Percentiles rank a stretch among this genome's conserved stretches.
These are phyloP conservation scores for Colletotrichum truncatum DNA, from an alignment of 2,329 filamentous ascomycete genomes.

Conservation along the genomic window DNA sequence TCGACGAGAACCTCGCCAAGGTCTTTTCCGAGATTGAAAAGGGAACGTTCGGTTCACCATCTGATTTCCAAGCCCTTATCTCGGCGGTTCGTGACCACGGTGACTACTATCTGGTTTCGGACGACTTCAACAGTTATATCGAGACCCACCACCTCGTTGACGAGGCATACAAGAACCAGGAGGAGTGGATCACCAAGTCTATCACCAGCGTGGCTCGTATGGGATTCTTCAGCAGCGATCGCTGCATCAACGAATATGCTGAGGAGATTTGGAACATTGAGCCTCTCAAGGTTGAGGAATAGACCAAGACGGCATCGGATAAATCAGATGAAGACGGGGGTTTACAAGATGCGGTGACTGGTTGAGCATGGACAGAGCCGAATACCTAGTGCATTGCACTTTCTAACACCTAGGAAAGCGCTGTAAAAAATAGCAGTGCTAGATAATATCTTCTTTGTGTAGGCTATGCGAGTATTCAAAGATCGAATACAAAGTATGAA, in stretches of 20 bases:
- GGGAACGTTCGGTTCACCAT: conserved; percentile 82
- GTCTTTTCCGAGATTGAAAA: conserved; percentile 87
- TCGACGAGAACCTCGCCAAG: conserved; percentile 79
- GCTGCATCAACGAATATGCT: conserved; percentile 97
- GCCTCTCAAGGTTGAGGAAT: conserved; percentile 66
- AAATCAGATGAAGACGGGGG: not conserved
- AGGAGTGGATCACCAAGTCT: conserved; percentile 90
- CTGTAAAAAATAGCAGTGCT: conserved; percentile 15
- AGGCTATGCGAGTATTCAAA: conserved; percentile 1
- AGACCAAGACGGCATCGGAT: conserved; percentile 1
- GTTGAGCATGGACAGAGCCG: conserved; percentile 1
- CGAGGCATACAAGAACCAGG: conserved; percentile 89
- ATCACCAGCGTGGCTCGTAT: conserved; percentile 91
- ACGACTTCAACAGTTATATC: conserved; percentile 96
- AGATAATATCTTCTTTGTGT: conserved; percentile 28
- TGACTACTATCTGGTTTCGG: conserved; percentile 97
- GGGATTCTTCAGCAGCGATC: conserved; percentile 97
- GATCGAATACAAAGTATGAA: not conserved
- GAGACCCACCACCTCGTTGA: conserved; percentile 92
- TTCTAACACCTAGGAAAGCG: conserved; percentile 3
- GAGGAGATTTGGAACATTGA: conserved; percentile 98
- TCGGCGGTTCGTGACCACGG: conserved; percentile 90
- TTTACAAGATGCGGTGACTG: not conserved
- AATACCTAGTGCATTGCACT: conserved; percentile 17
- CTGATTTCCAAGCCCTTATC: conserved; percentile 84